Percentiles rank a stretch among this genome's conserved stretches.
These are phyloP conservation scores for Metrosideros polymorpha DNA, from an alignment of 441 rosid species.

Conservation along the genomic window DNA sequence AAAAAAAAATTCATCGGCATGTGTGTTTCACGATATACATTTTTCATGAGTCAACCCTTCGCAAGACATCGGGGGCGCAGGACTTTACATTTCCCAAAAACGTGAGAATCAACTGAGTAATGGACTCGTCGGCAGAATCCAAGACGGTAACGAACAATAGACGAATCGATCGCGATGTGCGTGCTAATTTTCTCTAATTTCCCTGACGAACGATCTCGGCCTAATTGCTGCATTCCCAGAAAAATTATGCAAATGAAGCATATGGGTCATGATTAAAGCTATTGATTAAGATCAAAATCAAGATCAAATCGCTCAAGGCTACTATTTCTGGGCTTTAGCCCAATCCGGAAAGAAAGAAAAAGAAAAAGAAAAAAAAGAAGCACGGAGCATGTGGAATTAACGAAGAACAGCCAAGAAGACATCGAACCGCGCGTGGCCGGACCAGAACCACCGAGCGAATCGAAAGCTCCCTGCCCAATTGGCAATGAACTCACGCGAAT, in stretches of 20 bases:
- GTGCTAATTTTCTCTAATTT: background rate
- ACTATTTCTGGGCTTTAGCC: background rate
- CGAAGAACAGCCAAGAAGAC: background rate
- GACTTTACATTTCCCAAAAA: too few species aligned
- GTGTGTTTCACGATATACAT: background rate
- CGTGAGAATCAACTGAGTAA: too few species aligned
- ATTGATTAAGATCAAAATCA: background rate
- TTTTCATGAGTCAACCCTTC: too few species aligned
- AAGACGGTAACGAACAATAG: background rate
- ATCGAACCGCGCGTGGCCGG: background rate
- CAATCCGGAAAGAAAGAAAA: background rate
- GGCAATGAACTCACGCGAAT: background rate
- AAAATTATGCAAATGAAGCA: background rate
- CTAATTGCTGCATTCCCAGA: background rate
- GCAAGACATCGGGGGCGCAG: too few species aligned
- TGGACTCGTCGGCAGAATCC: background rate
- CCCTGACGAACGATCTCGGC: background rate
- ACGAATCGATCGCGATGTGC: background rate
- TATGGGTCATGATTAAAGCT: background rate
- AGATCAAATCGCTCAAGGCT: background rate
- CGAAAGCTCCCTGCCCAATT: background rate
- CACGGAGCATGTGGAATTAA: background rate
- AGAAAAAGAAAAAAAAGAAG: background rate
- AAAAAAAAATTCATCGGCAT: background rate
- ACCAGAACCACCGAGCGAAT: background rate